Evolutionary conservation across 306 rosid genomes (phyloP).

Genomic region (Psophocarpus tetragonolobus): DNA sequence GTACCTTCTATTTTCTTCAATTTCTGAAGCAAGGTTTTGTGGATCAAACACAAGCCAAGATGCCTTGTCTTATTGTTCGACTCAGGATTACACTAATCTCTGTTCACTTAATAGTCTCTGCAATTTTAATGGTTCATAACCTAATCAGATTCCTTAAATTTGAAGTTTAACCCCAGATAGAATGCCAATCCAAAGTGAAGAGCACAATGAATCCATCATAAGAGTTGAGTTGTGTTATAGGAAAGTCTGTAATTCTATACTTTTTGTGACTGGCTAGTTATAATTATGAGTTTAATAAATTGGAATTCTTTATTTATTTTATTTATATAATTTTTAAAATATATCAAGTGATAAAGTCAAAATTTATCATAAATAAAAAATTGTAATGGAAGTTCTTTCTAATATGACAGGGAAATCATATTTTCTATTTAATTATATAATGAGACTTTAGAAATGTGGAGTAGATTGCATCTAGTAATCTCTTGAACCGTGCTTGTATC

Average conservation of each 20-base stretch:
- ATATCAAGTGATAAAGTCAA: too few relatives aligned
- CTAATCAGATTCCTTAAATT: background rate
- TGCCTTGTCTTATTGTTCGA: background rate
- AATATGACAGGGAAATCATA: too few relatives aligned
- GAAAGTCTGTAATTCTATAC: background rate
- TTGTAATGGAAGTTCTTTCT: too few relatives aligned
- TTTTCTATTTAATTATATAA: background rate
- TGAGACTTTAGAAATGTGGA: background rate
- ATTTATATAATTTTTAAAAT: too few relatives aligned
- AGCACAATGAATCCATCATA: background rate
- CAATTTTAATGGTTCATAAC: conserved; percentile 3
- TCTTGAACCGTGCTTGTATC: background rate
- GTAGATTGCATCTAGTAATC: background rate
- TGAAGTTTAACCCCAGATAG: background rate
- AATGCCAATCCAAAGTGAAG: background rate
- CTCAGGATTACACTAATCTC: background rate
- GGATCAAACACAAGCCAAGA: background rate
- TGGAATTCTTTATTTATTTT: too few relatives aligned
- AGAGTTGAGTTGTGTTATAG: background rate
- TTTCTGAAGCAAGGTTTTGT: background rate
- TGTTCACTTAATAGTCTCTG: background rate
- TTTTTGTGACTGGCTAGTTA: conserved; percentile 9
- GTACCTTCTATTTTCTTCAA: background rate
- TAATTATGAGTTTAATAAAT: too few relatives aligned
- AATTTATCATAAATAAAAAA: too few relatives aligned